These are phyloP conservation scores for Camellia lanceoleosa DNA, from an alignment of 148 eudicot genomes.

Conservation along the genomic window DNA sequence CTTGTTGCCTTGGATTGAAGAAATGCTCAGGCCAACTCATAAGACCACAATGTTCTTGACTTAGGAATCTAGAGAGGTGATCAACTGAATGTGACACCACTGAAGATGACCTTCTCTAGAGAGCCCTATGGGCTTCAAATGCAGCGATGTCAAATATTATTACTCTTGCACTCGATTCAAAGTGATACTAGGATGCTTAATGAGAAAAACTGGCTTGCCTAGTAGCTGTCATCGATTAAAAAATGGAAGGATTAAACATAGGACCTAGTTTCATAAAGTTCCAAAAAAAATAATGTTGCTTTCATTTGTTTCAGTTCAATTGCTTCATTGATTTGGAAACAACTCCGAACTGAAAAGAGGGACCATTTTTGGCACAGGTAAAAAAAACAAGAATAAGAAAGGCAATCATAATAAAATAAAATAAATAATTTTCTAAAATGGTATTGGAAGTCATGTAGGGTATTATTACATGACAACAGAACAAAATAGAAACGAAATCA, in stretches of 20 bases:
- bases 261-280: neutral
- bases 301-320: conserved; percentile 9
- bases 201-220: conserved; percentile 45
- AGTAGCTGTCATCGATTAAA: conserved; percentile 28
- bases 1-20: conserved; percentile 27
- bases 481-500: neutral
- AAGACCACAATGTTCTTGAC: conserved; percentile 56
- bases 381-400: neutral
- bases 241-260: neutral
- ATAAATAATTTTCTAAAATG: neutral
- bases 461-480: neutral
- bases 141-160: conserved; percentile 60
- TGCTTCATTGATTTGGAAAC: neutral
- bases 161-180: conserved; percentile 76
- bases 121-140: conserved; percentile 44
- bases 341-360: neutral
- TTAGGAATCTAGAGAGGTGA: conserved; percentile 41
- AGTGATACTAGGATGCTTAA: conserved; percentile 53
- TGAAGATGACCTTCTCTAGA: conserved; percentile 62
- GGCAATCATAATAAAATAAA: neutral
- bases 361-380: neutral
- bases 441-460: neutral
- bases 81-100: conserved; percentile 40
- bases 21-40: conserved; percentile 83
- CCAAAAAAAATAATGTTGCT: neutral